Evolutionary conservation across 768 basidiomycete species (phyloP).

Genomic region (Podaxis sp.): DNA sequence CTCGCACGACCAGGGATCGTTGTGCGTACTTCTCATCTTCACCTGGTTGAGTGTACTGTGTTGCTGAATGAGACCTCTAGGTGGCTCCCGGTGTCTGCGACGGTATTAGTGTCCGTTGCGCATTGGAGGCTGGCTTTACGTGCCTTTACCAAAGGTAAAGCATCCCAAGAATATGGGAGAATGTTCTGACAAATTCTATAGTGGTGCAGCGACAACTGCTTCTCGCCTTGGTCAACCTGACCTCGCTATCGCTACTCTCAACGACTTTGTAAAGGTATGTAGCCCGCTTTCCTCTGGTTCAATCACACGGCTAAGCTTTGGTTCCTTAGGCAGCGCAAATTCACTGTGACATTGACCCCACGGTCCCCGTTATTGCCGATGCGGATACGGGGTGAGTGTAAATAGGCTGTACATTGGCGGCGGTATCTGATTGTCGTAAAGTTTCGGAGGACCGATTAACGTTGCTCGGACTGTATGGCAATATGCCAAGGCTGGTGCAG

Average conservation of each 20-base stretch:
- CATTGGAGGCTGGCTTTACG: slow-evolving; percentile 75
- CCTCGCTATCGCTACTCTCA: slow-evolving; percentile 74
- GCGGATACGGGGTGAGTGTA: slow-evolving; percentile 69
- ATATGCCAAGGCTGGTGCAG: slow-evolving; percentile 68
- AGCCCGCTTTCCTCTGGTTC: background rate
- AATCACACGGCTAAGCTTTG: background rate
- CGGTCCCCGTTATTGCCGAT: slow-evolving; percentile 73
- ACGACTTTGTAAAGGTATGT: slow-evolving; percentile 67
- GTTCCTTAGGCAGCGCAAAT: slow-evolving; percentile 57
- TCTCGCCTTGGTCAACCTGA: slow-evolving; percentile 79
- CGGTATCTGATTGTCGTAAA: slow-evolving; percentile 15
- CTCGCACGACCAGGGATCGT: slow-evolving; percentile 74
- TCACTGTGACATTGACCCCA: slow-evolving; percentile 65
- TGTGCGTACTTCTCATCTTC: slow-evolving; percentile 38
- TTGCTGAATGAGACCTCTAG: slow-evolving; percentile 28
- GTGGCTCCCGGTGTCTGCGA: slow-evolving; percentile 80
- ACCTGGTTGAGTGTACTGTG: background rate
- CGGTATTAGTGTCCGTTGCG: slow-evolving; percentile 78
- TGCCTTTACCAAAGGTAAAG: slow-evolving; percentile 74
- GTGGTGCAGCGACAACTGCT: slow-evolving; percentile 79
- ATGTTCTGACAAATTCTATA: slow-evolving; percentile 20
- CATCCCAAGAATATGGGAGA: background rate
- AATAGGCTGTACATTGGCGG: background rate
- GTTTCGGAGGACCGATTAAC: slow-evolving; percentile 73
- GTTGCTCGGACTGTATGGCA: slow-evolving; percentile 75